A percentile compares a stretch with the other conserved stretches of the same genome.
phyloP scores from a whole-genome alignment of 129 eudicot species.

The Tagetes erecta region DNA sequence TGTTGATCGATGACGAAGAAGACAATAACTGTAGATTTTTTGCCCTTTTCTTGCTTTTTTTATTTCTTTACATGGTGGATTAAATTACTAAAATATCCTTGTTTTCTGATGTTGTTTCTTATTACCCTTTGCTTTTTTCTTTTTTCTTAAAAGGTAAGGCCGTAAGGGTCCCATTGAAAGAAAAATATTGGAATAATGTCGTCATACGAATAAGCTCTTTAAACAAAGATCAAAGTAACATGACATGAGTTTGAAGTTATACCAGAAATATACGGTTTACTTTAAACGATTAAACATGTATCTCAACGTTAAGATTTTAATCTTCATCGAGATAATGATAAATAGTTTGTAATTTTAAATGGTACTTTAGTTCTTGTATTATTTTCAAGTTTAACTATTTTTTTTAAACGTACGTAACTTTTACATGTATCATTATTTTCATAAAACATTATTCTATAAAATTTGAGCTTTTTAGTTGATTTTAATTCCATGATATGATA shows the following conservation, averaged over 20 bases:
- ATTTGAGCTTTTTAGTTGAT: too few species aligned
- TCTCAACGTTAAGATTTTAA: too few species aligned
- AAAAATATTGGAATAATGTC: not conserved
- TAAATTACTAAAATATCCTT: not conserved
- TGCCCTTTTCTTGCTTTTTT: not conserved
- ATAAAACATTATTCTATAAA: too few species aligned
- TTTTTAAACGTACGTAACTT: too few species aligned
- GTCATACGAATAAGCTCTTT: conserved; percentile 1
- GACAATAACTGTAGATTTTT: not conserved
- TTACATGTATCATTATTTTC: too few species aligned
- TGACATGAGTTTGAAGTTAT: too few species aligned
- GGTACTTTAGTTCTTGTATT: too few species aligned
- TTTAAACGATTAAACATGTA: not conserved
- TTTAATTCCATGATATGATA: too few species aligned
- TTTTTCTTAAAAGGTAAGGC: not conserved
- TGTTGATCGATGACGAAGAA: conserved; percentile 5
- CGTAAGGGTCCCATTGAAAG: not conserved
- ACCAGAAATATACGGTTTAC: not conserved
- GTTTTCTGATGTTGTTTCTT: not conserved
- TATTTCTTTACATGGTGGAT: not conserved
- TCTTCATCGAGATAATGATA: too few species aligned
- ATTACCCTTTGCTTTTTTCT: not conserved
- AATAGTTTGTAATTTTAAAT: too few species aligned
- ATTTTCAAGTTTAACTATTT: too few species aligned
- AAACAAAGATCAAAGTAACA: not conserved